Conservation (phyloP, 2,329 filamentous ascomycete genomes). For the Colletotrichum sansevieriae region DNA sequence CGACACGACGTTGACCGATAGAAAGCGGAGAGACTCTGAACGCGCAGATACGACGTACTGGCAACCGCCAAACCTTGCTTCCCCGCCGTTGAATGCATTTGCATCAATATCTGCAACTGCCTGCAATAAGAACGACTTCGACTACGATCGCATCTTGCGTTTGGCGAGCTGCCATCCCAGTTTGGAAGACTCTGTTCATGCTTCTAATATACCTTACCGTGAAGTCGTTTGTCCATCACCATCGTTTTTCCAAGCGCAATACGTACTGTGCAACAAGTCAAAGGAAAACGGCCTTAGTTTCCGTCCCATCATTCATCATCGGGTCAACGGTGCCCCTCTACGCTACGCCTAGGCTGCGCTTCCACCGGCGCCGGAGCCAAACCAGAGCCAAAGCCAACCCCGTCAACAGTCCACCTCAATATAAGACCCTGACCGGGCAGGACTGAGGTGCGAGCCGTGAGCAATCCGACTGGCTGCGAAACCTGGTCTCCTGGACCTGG, state of each 20-base stretch:
- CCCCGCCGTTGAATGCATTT: constrained; percentile 4
- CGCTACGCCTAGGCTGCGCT: neutral
- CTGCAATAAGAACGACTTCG: neutral
- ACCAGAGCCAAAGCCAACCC: constrained; percentile 27
- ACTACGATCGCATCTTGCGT: neutral
- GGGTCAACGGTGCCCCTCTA: constrained; percentile 23
- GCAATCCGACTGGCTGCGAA: constrained; percentile 18
- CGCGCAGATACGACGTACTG: constrained; percentile 28
- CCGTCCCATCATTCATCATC: constrained; percentile 17
- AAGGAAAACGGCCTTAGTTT: neutral
- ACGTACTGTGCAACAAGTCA: neutral
- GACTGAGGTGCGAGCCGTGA: constrained; percentile 11
- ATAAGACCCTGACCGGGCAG: constrained; percentile 17
- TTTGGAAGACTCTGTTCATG: constrained; percentile 7
- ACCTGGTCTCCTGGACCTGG: constrained; percentile 11
- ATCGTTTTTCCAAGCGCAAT: neutral
- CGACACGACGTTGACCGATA: constrained; percentile 24
- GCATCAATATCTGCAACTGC: neutral
- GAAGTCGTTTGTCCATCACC: neutral
- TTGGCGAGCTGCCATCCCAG: constrained; percentile 19
- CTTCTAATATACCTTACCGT: neutral
- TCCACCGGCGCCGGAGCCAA: constrained; percentile 19
- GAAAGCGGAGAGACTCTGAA: constrained; percentile 21
- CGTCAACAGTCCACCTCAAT: constrained; percentile 24
- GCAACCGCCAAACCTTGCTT: constrained; percentile 20